These are phyloP conservation scores for Tetraselmis striata DNA, from an alignment of 139 green algal genomes.

Conservation along the genomic window DNA sequence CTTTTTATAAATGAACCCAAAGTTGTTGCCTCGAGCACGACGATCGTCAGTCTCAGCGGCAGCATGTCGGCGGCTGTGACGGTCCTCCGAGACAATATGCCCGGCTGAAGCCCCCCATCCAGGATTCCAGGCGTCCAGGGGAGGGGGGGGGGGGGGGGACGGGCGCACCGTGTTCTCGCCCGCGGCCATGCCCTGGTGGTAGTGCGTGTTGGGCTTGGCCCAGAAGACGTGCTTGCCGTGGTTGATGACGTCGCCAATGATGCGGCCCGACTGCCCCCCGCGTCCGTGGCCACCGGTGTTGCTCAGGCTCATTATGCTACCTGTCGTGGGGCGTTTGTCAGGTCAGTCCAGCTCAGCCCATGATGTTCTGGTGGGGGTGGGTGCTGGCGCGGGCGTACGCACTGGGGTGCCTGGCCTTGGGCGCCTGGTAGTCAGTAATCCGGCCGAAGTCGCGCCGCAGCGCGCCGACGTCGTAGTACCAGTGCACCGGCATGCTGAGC, in stretches of 20 bases:
- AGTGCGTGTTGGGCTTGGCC: constrained; percentile 45
- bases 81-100: no score
- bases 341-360: no score
- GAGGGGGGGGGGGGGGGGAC: background rate
- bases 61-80: no score
- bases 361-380: no score
- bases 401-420: constrained; percentile 28
- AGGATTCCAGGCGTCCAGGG: no score
- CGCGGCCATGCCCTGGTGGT: constrained; percentile 39
- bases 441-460: background rate
- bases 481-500: constrained; percentile 10
- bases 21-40: no score
- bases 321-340: no score
- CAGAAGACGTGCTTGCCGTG: constrained; percentile 60
- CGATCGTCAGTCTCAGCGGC: no score
- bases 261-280: constrained; percentile 39
- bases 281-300: constrained; percentile 57
- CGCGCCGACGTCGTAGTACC: constrained; percentile 9
- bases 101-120: no score
- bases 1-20: no score
- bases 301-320: constrained; percentile 48
- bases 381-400: no score
- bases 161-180: constrained; percentile 46
- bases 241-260: constrained; percentile 55
- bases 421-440: background rate